Percentiles rank a stretch among this genome's conserved stretches.
phyloP scores from a whole-genome alignment of 345 rosid species.

The Zanthoxylum bungeanum region DNA sequence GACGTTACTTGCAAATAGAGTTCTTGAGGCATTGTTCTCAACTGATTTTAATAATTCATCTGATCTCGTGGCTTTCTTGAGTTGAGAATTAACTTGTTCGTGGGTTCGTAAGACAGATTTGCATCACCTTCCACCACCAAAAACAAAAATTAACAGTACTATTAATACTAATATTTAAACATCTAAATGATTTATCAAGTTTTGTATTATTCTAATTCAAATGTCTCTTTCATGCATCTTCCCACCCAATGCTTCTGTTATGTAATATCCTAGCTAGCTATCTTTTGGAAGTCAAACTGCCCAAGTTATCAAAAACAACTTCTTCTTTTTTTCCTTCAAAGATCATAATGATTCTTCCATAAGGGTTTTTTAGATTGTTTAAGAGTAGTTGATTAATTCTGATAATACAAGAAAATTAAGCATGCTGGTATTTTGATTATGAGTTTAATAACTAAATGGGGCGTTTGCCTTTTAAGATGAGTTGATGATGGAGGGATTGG shows the following conservation, averaged over 20 bases:
- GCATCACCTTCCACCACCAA: conserved; percentile 27
- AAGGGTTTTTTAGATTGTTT: not conserved
- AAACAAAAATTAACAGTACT: conserved; percentile 6
- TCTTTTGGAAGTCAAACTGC: conserved; percentile 54
- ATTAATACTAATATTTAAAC: conserved; percentile 18
- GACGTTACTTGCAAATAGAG: no score
- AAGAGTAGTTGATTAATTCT: not conserved
- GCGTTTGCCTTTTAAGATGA: conserved; percentile 30
- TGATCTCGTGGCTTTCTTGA: no score
- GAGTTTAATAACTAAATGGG: conserved; percentile 33
- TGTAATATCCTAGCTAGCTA: conserved; percentile 21
- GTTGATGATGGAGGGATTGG: conserved; percentile 44
- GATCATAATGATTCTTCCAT: conserved; percentile 7
- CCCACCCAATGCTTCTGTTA: conserved; percentile 21
- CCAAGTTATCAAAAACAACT: conserved; percentile 9
- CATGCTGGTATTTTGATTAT: conserved; percentile 16
- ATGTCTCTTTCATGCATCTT: conserved; percentile 22
- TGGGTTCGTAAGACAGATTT: no score
- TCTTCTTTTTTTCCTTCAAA: conserved; percentile 20
- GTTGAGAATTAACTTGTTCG: no score
- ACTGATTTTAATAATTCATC: no score
- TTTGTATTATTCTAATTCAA: conserved; percentile 29
- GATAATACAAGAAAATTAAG: not conserved
- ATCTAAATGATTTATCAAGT: conserved; percentile 25
- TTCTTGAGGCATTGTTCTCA: no score